Conservation (phyloP, 768 basidiomycete species). For the Mycena sanguinolenta region DNA sequence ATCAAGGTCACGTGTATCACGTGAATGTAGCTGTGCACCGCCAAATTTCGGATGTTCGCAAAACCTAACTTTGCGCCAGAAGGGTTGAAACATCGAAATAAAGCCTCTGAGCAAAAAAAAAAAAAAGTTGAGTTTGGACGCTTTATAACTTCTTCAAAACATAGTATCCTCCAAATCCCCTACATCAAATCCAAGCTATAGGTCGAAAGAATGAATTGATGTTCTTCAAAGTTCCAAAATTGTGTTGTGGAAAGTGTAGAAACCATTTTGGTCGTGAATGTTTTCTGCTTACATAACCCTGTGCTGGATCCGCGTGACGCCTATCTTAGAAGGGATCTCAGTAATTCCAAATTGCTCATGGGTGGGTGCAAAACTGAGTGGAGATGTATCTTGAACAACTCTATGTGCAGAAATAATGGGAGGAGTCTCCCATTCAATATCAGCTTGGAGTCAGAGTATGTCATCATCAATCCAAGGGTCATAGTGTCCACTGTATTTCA, state of each 20-base stretch:
- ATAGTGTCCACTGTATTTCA: no score
- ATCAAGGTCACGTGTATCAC: no score
- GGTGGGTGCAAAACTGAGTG: no score
- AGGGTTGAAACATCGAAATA: neutral
- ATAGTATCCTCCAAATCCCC: neutral
- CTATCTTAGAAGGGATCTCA: slow-evolving; percentile 10
- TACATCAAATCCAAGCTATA: neutral
- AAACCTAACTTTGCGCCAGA: slow-evolving; percentile 6
- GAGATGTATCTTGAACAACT: no score
- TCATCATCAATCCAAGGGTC: no score
- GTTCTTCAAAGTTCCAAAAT: neutral
- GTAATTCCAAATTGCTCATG: no score
- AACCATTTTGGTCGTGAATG: neutral
- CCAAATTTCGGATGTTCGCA: neutral
- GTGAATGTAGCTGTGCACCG: slow-evolving; percentile 4
- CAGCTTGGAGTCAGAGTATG: no score
- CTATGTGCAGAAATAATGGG: no score
- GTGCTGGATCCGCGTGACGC: slow-evolving; percentile 13
- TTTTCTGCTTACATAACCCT: slow-evolving; percentile 4
- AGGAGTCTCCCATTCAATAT: no score
- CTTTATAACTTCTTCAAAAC: neutral
- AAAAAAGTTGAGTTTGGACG: neutral
- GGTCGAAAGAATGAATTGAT: neutral
- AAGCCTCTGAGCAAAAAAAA: neutral
- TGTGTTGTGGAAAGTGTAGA: slow-evolving; percentile 6